Percentiles rank a stretch among this genome's conserved stretches.
Evolutionary conservation across 257 asterid species (phyloP).

Genomic region (Rauvolfia tetraphylla): DNA sequence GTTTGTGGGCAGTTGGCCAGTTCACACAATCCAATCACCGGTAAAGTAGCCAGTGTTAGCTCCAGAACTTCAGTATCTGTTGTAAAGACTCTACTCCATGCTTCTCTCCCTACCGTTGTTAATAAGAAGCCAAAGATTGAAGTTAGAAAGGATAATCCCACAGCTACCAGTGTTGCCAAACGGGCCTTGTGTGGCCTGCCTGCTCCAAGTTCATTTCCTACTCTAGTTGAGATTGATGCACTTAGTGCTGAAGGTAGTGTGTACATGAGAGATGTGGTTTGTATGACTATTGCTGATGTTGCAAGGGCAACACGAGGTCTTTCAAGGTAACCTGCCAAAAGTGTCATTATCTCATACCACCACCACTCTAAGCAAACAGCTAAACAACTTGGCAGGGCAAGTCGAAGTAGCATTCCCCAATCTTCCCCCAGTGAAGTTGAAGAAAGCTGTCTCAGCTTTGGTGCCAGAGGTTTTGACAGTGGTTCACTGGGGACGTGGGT

Average conservation of each 20-base stretch:
- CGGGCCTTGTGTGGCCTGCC: constrained; percentile 72
- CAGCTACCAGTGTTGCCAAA: constrained; percentile 60
- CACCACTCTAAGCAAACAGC: constrained; percentile 96
- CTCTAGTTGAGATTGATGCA: constrained; percentile 79
- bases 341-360: constrained; percentile 97
- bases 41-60: constrained; percentile 58
- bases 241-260: constrained; percentile 90
- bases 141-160: constrained; percentile 58
- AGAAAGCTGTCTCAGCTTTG: constrained; percentile 28
- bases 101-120: constrained; percentile 66
- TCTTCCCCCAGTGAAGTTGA: constrained; percentile 49
- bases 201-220: constrained; percentile 91
- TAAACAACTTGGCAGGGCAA: constrained; percentile 72
- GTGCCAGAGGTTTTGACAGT: constrained; percentile 32
- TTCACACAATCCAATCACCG: constrained; percentile 90
- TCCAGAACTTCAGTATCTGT: constrained; percentile 62
- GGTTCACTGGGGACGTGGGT: constrained; percentile 27
- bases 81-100: constrained; percentile 75
- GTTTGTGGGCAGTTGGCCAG: constrained; percentile 95
- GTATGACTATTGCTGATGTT: constrained; percentile 88
- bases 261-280: constrained; percentile 93
- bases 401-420: constrained; percentile 63
- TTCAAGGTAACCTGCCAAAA: constrained; percentile 76
- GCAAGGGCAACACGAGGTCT: constrained; percentile 79
- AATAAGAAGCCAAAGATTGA: constrained; percentile 64